A percentile compares a stretch with the other conserved stretches of the same genome.
These are phyloP conservation scores for Caryocar brasiliense DNA, from an alignment of 441 rosid species.

Conservation along the genomic window DNA sequence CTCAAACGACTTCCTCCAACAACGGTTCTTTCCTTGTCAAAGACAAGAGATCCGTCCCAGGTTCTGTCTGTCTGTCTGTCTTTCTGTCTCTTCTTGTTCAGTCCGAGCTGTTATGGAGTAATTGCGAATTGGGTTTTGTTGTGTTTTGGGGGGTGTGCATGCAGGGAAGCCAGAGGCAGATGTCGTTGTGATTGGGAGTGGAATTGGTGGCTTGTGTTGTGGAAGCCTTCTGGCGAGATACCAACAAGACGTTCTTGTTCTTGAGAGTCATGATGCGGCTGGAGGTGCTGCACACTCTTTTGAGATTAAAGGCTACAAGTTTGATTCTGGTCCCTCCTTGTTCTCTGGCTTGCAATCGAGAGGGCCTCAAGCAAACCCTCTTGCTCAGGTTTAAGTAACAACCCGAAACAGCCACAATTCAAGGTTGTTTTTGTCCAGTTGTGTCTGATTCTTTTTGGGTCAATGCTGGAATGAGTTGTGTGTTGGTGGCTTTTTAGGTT, in stretches of 20 bases:
- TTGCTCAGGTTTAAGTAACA: slow-evolving; percentile 98
- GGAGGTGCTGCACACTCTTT: slow-evolving; percentile 88
- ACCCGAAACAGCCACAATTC: no score
- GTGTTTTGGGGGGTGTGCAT: neutral
- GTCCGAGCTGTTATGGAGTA: no score
- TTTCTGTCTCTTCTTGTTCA: neutral
- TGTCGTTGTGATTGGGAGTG: slow-evolving; percentile 81
- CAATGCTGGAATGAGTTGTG: neutral
- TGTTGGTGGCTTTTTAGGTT: slow-evolving; percentile 40
- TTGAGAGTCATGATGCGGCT: slow-evolving; percentile 82
- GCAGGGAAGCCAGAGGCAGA: slow-evolving; percentile 76
- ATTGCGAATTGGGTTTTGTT: neutral
- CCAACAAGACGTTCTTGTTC: slow-evolving; percentile 60
- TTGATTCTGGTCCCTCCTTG: slow-evolving; percentile 88
- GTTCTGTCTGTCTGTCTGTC: slow-evolving; percentile 14
- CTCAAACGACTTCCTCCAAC: slow-evolving; percentile 19
- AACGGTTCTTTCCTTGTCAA: slow-evolving; percentile 29
- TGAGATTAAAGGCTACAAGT: slow-evolving; percentile 63
- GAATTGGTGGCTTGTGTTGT: slow-evolving; percentile 77
- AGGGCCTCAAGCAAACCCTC: slow-evolving; percentile 88
- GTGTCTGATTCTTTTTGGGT: neutral
- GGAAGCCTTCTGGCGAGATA: slow-evolving; percentile 82
- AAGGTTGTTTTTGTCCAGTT: no score
- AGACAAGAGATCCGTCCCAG: slow-evolving; percentile 33
- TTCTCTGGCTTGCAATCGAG: slow-evolving; percentile 84